Base-by-base conservation (phyloP, 2,329 filamentous ascomycete species). In the Pseudogymnoascus sp. region DNA sequence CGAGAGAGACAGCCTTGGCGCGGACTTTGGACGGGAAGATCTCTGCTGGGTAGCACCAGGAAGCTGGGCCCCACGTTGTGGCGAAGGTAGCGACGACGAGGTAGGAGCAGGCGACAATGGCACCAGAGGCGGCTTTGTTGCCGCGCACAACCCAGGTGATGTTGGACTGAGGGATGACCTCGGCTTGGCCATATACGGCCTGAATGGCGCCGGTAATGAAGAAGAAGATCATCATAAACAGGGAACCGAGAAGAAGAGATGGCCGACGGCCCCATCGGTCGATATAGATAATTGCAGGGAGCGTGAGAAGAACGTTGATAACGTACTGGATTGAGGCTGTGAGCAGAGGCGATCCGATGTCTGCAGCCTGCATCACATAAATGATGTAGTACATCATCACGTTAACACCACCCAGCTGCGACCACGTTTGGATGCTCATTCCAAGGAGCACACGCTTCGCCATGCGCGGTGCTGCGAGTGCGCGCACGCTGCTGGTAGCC, bases 231-330 rank as follows among this genome's bases (percentile, higher is more conserved):
- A 75, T 77, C 87, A 91, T 90, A 55, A 88, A 75, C 25, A 81
- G 74, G 5, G 86, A 83, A 58, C 88, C 88, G 38, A 85, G 71
- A 17, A 91, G 78, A 62, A 91, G 79, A 2, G 86, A 81, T 0
- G 77, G 78, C 29, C 88, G 89, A 64, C 90, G 88, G 44, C 90
- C 90, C 83, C 88, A 90, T 61, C 80, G 79, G 68, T 93, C 90
- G 69, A 92, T 82, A 76, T 80, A 92, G 63, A 92, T 74, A 27
- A 93, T 81, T 1, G 89, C 89, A 0, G 89, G 88, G 1, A 92
- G 74, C 0, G 90, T 92, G 82, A 91, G 89, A 58, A 85, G 63
- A 1, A 93, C 89, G 72, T 92, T 92, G 76, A 93, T 89, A 66
- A 92, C 81, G 71, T 90, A 90, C 70, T 90, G 85, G 63, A 90